Base-by-base conservation (phyloP, 2,329 filamentous ascomycete species). In the Clarireedia paspali region DNA sequence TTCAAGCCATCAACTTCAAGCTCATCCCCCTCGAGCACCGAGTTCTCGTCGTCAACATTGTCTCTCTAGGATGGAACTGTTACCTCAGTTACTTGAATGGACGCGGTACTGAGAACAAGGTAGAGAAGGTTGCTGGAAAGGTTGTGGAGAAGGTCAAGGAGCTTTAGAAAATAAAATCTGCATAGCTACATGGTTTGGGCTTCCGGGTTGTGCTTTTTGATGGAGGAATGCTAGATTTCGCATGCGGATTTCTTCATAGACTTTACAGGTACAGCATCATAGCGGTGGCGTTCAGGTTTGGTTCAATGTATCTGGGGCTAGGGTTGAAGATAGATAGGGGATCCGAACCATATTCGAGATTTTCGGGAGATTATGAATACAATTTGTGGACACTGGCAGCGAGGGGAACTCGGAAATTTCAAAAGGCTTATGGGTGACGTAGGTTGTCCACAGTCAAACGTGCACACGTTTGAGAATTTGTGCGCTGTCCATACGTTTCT, bases 1-100 rank as follows among this genome's bases (percentile, higher is more conserved):
- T 89, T 55, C 86, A 89, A 70, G 75, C 79, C 26, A 74, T 80
- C 51, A 89, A 89, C 72, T 89, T 89, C 72, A 82, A 82, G 62
- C 75, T 87, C 57, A 83, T 89, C 58, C 86, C 86, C 14, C 68
- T 88, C 59, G 79, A 88, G 64, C 79, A 85, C 66, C 73, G 85
- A 52, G 82, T 89, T n/a, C 67, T 89, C 63, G 76, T 88, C 12
- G 86, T 89, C 39, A 89, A 89, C 67, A 71, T 88, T 45, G 75
- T 89, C 39, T 83, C 80, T 58, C 72, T 88, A 63, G 84, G 83
- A 36, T 73, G 71, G 71, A 73, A 73, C 60, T 72, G 71, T 51
- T 73, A 73, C 49, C 58, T 73, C 36, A 73, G 71, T 58, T 70
- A 63, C 53, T 58, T 70, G 38, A 72, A 70, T 36, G 57, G 58